Evolutionary conservation across 2,329 filamentous ascomycete genomes (phyloP), one percentile per base, ranked within the genome.

Genomic region (Aspergillus pseudonomiae): DNA sequence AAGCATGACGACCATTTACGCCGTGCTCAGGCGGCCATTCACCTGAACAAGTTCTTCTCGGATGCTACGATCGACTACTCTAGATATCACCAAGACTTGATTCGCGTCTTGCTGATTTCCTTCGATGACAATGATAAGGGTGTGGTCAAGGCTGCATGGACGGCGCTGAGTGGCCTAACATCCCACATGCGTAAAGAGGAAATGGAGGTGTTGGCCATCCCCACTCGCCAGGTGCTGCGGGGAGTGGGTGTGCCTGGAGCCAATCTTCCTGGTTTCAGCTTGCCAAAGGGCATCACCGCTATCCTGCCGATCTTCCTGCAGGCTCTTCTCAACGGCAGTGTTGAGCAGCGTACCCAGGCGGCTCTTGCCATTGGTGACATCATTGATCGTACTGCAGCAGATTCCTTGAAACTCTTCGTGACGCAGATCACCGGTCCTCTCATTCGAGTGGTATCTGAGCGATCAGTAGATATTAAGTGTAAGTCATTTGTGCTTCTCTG

Each of bases 351-450:
- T 76, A 95, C 93, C 30, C 92, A 96, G 76, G 89, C 95, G 63
- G 95, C 96, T 53, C 84, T 98, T 66, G 95, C 92, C 62, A 96
- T 99, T 70, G 96, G 94, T 2, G 96, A 99, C 75, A 91, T 99
- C 69, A 91, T 98, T 68, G 95, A 98, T 80, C 89, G 95, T 63
- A 96, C 95, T 30, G 94, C 90, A 77, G 88, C 93, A 69, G 90
- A 93, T 63, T 89, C 94, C 24, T 83, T 99, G 66, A 96, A 95
- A 79, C 93, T 94, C 9, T 98, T 96, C 73, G 95, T 99, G 64
- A 97, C 94, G 34, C 94, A 97, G 74, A 97, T 99, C 71, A 98
- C 96, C 6, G 95, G 95, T 75, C 95, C 96, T 26, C 87, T 99
- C 60, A 99, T 99, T 78, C 92, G 95, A 86, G 94, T 98, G 26